Percentiles rank a stretch among this genome's conserved stretches.
phyloP scores from a whole-genome alignment of 192 early-diverging fungal genomes.

The Mortierella claussenii region DNA sequence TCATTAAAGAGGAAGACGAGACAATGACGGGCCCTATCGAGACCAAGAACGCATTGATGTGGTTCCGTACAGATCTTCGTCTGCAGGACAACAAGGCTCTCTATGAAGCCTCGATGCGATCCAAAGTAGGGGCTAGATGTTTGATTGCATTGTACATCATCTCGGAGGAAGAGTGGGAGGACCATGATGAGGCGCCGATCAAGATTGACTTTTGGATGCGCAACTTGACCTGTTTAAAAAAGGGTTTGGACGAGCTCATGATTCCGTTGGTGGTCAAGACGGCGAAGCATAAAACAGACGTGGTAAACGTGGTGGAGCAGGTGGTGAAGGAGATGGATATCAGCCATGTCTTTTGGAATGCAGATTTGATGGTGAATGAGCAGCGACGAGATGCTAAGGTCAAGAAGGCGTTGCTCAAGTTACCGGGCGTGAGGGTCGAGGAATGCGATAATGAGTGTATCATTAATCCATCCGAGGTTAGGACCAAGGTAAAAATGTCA shows the following conservation, averaged over 20 bases:
- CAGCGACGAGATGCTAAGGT: slow-evolving; percentile 48
- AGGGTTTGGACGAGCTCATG: slow-evolving; percentile 30
- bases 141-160: slow-evolving; percentile 65
- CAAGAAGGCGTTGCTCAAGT: slow-evolving; percentile 8
- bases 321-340: slow-evolving; percentile 24
- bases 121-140: slow-evolving; percentile 20
- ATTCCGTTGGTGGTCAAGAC: slow-evolving; percentile 60
- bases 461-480: slow-evolving; percentile 57
- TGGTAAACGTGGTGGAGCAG: slow-evolving; percentile 5
- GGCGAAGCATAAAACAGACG: slow-evolving; percentile 21
- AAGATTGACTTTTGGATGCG: slow-evolving; percentile 66
- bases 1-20: slow-evolving; percentile 10
- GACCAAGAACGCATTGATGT: slow-evolving; percentile 51
- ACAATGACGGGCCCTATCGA: background rate
- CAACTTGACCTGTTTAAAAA: slow-evolving; percentile 52
- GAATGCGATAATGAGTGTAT: slow-evolving; percentile 66
- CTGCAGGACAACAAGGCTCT: slow-evolving; percentile 57
- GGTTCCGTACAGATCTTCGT: slow-evolving; percentile 63
- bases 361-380: slow-evolving; percentile 59
- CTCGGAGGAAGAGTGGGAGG: slow-evolving; percentile 61
- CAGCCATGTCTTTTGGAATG: slow-evolving; percentile 52
- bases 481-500: slow-evolving; percentile 56
- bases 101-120: slow-evolving; percentile 39
- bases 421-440: slow-evolving; percentile 22
- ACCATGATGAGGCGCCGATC: slow-evolving; percentile 65